These are phyloP conservation scores for Pyrenopolyporus hunteri DNA, from an alignment of 495 filamentous ascomycete genomes.

Conservation along the genomic window DNA sequence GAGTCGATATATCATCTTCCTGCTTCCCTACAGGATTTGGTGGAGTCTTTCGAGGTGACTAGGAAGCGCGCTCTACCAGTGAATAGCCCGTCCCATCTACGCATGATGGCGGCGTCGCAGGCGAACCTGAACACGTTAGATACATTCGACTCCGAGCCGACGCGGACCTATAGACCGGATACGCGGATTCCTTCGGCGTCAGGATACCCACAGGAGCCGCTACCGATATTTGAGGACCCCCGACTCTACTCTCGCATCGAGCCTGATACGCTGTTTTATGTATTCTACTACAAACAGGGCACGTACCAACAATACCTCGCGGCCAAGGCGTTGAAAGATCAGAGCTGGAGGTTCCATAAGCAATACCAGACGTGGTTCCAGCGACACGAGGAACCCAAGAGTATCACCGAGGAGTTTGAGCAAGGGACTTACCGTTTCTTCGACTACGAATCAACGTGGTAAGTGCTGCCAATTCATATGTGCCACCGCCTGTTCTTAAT, in stretches of 20 bases:
- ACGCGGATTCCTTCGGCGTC: slow-evolving; percentile 68
- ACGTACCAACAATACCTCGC: slow-evolving; percentile 97
- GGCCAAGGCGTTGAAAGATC: slow-evolving; percentile 90
- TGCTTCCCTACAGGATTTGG: slow-evolving; percentile 82
- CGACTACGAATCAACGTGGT: slow-evolving; percentile 99
- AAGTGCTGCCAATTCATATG: slow-evolving; percentile 43
- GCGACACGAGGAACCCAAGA: slow-evolving; percentile 96
- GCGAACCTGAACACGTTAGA: slow-evolving; percentile 67
- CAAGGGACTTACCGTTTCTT: slow-evolving; percentile 99
- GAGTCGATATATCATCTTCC: slow-evolving; percentile 97
- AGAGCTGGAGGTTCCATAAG: slow-evolving; percentile 99
- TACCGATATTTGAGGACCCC: slow-evolving; percentile 89
- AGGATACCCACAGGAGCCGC: slow-evolving; percentile 90
- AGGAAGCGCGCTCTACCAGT: slow-evolving; percentile 67
- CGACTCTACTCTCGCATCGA: slow-evolving; percentile 86
- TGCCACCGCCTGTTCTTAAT: not conserved
- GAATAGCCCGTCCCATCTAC: slow-evolving; percentile 67
- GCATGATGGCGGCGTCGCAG: slow-evolving; percentile 74
- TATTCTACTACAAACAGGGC: slow-evolving; percentile 97
- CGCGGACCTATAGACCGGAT: slow-evolving; percentile 81
- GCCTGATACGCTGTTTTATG: slow-evolving; percentile 96
- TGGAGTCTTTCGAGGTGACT: slow-evolving; percentile 87
- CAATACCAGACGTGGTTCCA: slow-evolving; percentile 99
- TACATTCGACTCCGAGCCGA: slow-evolving; percentile 77
- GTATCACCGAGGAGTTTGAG: slow-evolving; percentile 97